Evolutionary conservation across 345 rosid genomes (phyloP).

Genomic region (Salix udensis): DNA sequence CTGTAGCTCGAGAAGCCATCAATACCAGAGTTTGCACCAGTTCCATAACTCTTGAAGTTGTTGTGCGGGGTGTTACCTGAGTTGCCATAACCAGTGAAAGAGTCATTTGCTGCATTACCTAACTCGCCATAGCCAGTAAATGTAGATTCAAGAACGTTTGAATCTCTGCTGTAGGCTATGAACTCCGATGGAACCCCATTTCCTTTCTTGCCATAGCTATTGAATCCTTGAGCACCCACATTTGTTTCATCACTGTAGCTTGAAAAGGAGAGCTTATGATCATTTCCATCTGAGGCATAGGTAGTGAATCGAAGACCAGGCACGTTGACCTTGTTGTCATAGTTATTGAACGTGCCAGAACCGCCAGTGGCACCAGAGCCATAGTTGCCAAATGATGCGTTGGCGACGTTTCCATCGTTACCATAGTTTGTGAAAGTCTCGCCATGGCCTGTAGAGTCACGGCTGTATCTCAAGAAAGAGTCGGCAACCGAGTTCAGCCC

Average conservation of each 20-base stretch:
- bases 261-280: constrained; percentile 24
- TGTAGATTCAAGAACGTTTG: constrained; percentile 22
- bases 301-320: constrained; percentile 31
- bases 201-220: constrained; percentile 31
- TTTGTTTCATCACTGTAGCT: constrained; percentile 26
- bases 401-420: constrained; percentile 25
- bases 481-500: constrained; percentile 23
- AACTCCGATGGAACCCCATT: constrained; percentile 26
- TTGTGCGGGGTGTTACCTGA: constrained; percentile 22
- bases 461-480: constrained; percentile 27
- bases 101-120: constrained; percentile 23
- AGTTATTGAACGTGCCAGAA: constrained; percentile 22
- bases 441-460: constrained; percentile 14
- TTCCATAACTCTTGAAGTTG: constrained; percentile 24
- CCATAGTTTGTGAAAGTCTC: constrained; percentile 25
- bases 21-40: constrained; percentile 13
- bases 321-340: constrained; percentile 25
- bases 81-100: constrained; percentile 23
- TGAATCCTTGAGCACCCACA: constrained; percentile 23
- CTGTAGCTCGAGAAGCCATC: constrained; percentile 22
- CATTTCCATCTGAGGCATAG: constrained; percentile 25
- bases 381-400: constrained; percentile 28
- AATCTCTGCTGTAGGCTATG: constrained; percentile 14
- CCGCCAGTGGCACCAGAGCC: constrained; percentile 28
- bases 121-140: constrained; percentile 29